These are phyloP conservation scores for Raffaelea ambrosiae DNA, from an alignment of 2,329 filamentous ascomycete species.

Conservation along the genomic window DNA sequence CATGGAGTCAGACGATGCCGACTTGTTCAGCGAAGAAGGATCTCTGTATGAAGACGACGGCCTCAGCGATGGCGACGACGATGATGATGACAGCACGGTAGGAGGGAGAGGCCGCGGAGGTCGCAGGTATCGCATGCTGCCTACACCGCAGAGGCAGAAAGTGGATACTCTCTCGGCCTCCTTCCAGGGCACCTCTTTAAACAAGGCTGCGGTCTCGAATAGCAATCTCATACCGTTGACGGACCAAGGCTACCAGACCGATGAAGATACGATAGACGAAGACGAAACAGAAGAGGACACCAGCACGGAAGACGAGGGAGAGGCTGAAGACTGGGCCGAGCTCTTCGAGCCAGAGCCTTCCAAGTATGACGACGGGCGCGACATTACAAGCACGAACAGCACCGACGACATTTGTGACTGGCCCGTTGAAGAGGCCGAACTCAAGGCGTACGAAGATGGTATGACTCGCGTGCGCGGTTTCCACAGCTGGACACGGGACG, in stretches of 20 bases:
- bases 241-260: not conserved
- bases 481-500: conserved; percentile 21
- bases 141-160: too few species aligned
- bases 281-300: not conserved
- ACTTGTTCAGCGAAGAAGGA: too few species aligned
- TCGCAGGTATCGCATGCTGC: too few species aligned
- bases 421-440: conserved; percentile 12
- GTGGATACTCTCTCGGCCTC: too few species aligned
- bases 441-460: conserved; percentile 12
- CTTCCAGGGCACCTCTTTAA: not conserved
- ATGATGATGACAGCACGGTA: too few species aligned
- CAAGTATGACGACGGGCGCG: conserved; percentile 10
- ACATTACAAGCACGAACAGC: too few species aligned
- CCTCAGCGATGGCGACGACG: not conserved
- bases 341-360: conserved; percentile 7
- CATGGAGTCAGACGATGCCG: too few species aligned
- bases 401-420: conserved; percentile 5
- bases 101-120: too few species aligned
- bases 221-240: too few species aligned
- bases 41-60: not conserved
- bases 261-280: not conserved
- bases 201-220: too few species aligned
- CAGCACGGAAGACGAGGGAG: conserved; percentile 1
- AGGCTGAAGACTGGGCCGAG: conserved; percentile 3
- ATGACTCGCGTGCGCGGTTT: conserved; percentile 11